These are phyloP conservation scores for Sechiopsis laciniata DNA, from an alignment of 306 rosid genomes.

Conservation along the genomic window DNA sequence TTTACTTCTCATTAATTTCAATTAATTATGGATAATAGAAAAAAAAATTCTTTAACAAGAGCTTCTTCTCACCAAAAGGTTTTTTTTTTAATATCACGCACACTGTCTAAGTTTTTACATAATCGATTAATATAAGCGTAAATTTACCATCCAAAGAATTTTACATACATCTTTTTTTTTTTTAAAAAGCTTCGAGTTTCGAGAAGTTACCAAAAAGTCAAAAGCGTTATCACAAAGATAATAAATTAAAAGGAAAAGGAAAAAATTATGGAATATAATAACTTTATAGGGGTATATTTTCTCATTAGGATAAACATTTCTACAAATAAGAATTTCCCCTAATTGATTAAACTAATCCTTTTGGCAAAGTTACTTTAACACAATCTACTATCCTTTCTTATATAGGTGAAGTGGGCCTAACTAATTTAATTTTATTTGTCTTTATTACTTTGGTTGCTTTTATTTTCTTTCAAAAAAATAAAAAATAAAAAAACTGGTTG, in stretches of 20 bases:
- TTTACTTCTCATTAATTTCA: not conserved
- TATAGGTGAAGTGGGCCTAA: not conserved
- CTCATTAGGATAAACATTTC: not conserved
- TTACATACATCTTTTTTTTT: not conserved
- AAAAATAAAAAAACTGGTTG: no score
- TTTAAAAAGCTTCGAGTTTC: not conserved
- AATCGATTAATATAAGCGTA: not conserved
- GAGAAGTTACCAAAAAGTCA: not conserved
- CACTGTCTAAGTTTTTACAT: not conserved
- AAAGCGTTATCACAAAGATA: not conserved
- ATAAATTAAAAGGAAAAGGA: not conserved
- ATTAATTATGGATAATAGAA: no score
- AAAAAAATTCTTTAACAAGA: no score
- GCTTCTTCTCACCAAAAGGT: not conserved
- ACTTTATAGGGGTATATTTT: not conserved
- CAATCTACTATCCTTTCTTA: not conserved
- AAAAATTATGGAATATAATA: not conserved
- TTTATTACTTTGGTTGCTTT: constrained; percentile 6
- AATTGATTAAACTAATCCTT: not conserved
- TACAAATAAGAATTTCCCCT: not conserved
- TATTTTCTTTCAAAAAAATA: no score
- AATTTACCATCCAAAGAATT: not conserved
- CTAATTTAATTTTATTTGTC: not conserved
- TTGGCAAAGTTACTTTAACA: constrained; percentile 7
- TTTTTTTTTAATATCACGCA: not conserved